Evolutionary conservation across 495 filamentous ascomycete species (phyloP).

Genomic region (Neurospora sp.): DNA sequence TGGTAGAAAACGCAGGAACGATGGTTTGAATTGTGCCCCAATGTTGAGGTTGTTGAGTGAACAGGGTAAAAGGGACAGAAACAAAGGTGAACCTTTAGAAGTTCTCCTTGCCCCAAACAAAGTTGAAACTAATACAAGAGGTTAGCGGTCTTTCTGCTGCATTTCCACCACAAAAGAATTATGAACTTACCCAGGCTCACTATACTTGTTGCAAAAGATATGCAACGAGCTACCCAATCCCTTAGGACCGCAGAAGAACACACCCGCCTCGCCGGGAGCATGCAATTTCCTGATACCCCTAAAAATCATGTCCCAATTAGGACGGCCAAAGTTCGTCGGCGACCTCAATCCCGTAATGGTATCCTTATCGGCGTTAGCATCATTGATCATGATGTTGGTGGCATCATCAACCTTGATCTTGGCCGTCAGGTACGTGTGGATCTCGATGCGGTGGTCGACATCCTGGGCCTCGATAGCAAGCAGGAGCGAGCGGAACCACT

Average conservation of each 20-base stretch:
- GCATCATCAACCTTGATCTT: constrained; percentile 73
- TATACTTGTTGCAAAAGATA: constrained; percentile 70
- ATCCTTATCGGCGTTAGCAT: constrained; percentile 68
- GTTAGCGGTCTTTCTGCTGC: neutral
- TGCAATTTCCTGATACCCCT: constrained; percentile 66
- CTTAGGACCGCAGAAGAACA: constrained; percentile 75
- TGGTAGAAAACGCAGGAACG: neutral
- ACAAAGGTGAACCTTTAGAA: constrained; percentile 38
- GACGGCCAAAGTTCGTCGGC: constrained; percentile 68
- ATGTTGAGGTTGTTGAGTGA: neutral
- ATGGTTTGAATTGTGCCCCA: neutral
- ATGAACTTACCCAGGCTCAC: constrained; percentile 53
- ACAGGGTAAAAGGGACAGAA: neutral
- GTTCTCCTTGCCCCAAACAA: constrained; percentile 71
- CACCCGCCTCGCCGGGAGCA: constrained; percentile 58
- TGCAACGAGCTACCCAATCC: constrained; percentile 57
- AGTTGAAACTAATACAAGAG: constrained; percentile 35
- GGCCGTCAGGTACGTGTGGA: constrained; percentile 63
- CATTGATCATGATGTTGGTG: constrained; percentile 78
- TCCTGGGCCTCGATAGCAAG: constrained; percentile 77
- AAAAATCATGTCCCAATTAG: constrained; percentile 76
- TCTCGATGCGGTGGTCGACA: constrained; percentile 69
- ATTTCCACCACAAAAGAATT: neutral
- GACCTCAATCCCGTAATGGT: constrained; percentile 65
- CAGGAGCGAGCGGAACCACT: constrained; percentile 73